A percentile compares a stretch with the other conserved stretches of the same genome.
phyloP scores from a whole-genome alignment of 169 alveolate genomes.

The Cyclospora cayetanensis region DNA sequence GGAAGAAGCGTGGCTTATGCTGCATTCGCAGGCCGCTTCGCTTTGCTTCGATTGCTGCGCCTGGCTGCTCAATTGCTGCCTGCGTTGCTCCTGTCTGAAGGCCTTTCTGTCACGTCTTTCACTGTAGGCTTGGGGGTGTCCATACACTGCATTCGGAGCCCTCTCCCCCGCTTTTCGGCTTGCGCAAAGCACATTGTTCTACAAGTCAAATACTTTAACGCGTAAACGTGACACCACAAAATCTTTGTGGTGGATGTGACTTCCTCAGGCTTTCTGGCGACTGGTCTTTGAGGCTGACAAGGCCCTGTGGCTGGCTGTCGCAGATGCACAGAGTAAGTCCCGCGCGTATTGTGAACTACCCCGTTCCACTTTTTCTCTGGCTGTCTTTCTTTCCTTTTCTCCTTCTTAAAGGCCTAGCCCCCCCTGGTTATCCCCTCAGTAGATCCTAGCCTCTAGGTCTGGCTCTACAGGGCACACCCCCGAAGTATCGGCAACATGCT shows the following conservation, averaged over 20 bases:
- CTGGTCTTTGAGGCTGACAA: background rate
- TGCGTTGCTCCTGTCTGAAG: conserved; percentile 43
- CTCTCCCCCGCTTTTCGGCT: background rate
- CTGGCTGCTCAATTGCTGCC: conserved; percentile 38
- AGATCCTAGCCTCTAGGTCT: too few relatives aligned
- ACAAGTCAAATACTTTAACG: too few relatives aligned
- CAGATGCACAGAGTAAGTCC: background rate
- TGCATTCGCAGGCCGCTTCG: background rate
- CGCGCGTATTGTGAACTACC: too few relatives aligned
- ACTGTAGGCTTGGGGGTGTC: conserved; percentile 25
- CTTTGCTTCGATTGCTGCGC: background rate
- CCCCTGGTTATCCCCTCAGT: too few relatives aligned
- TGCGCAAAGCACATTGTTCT: too few relatives aligned
- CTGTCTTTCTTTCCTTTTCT: background rate
- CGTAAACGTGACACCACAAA: too few relatives aligned
- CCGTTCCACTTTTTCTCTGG: background rate
- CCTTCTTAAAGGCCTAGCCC: too few relatives aligned
- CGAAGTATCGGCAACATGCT: too few relatives aligned
- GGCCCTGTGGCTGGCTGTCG: background rate
- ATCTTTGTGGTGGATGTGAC: background rate
- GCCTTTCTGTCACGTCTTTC: background rate
- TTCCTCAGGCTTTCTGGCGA: conserved; percentile 5
- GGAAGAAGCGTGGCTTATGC: background rate
- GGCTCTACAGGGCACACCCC: too few relatives aligned
- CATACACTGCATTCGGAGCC: background rate